These are phyloP conservation scores for Taphrina flavorubra DNA, from an alignment of 1,139 yeast species.

Conservation along the genomic window DNA sequence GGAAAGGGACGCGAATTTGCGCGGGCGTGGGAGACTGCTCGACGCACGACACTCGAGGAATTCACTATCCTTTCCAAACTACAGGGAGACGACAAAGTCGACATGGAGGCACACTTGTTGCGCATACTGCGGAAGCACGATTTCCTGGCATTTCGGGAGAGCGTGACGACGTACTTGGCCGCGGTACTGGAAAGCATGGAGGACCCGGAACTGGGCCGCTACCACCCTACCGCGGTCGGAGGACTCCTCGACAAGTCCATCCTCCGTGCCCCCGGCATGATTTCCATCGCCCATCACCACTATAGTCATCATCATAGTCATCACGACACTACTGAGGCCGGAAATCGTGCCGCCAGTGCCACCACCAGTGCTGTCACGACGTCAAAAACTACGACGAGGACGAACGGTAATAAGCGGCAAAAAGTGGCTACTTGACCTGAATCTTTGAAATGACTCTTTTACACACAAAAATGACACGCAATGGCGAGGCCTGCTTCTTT, in stretches of 20 bases:
- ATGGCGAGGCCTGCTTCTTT: no score
- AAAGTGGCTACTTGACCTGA: no score
- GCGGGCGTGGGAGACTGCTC: not conserved
- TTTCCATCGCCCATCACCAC: constrained; percentile 27
- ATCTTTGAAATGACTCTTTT: no score
- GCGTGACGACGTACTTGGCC: constrained; percentile 2
- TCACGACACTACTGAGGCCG: no score
- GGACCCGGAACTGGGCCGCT: constrained; percentile 12
- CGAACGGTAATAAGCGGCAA: no score
- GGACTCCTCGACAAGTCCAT: constrained; percentile 1
- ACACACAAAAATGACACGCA: no score
- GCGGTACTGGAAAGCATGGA: constrained; percentile 17
- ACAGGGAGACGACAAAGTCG: not conserved
- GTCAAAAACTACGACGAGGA: no score
- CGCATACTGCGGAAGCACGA: not conserved
- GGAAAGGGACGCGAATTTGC: not conserved
- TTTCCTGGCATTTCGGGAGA: not conserved
- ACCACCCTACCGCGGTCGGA: not conserved
- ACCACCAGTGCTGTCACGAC: no score
- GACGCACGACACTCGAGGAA: not conserved
- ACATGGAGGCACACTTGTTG: constrained; percentile 1
- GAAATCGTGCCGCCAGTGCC: no score
- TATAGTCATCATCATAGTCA: no score
- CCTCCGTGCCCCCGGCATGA: constrained; percentile 32
- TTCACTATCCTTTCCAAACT: not conserved